Conservation (phyloP, 2,329 filamentous ascomycete genomes). For the Trichoderma oligosporum region DNA sequence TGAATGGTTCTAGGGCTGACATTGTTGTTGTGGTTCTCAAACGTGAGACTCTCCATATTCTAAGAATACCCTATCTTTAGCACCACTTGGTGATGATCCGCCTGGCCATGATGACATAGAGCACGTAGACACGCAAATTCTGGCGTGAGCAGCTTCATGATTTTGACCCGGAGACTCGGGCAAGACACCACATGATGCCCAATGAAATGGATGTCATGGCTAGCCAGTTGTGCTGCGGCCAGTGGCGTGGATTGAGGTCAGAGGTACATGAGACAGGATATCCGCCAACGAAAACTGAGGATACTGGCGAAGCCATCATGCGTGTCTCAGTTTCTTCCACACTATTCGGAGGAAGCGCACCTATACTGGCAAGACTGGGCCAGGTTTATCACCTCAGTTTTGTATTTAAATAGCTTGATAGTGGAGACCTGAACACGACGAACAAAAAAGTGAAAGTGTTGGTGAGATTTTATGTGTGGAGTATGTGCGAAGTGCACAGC, state of each 20-base stretch:
- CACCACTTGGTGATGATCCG: not conserved
- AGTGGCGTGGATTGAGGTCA: slow-evolving; percentile 15
- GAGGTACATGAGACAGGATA: slow-evolving; percentile 2
- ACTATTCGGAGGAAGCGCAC: slow-evolving; percentile 15
- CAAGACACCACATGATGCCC: slow-evolving; percentile 21
- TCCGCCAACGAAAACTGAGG: slow-evolving; percentile 20
- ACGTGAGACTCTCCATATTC: slow-evolving; percentile 3
- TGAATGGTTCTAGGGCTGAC: not conserved
- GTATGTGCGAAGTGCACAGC: not conserved
- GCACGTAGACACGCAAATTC: not conserved
- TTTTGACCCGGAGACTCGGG: not conserved
- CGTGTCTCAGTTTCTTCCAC: slow-evolving; percentile 27
- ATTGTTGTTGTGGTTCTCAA: not conserved
- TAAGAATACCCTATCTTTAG: slow-evolving; percentile 7
- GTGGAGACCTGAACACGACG: not conserved
- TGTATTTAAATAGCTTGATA: not conserved
- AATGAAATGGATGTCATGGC: slow-evolving; percentile 11
- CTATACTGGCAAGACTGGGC: slow-evolving; percentile 10
- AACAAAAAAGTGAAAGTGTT: not conserved
- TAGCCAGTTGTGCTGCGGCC: slow-evolving; percentile 19
- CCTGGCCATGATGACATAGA: slow-evolving; percentile 14
- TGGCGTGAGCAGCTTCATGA: slow-evolving; percentile 9
- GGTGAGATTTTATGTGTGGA: not conserved
- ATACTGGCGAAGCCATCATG: slow-evolving; percentile 24
- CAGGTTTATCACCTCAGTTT: not conserved